Evolutionary conservation across 768 basidiomycete species (phyloP).

Genomic region (Hericium rajendrae): DNA sequence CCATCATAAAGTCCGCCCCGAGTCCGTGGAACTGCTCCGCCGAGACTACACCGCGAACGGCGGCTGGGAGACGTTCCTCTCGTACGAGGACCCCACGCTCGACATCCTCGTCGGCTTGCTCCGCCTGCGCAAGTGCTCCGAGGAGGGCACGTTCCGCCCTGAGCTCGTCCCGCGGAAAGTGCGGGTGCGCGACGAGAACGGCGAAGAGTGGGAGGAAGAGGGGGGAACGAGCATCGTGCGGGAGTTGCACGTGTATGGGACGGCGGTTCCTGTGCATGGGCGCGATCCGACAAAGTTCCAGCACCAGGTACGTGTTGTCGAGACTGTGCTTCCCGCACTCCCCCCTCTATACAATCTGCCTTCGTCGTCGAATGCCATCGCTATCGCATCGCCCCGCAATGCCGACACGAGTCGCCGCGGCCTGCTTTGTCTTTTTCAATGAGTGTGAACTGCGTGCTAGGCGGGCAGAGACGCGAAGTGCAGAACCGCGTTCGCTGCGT

Average conservation of each 20-base stretch:
- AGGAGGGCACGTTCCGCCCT: conserved; percentile 93
- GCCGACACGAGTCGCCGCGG: not conserved
- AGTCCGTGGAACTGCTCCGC: conserved; percentile 89
- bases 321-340: not conserved
- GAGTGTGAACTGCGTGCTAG: not conserved
- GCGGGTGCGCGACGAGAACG: not conserved
- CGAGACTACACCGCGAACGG: conserved; percentile 96
- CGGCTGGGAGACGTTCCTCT: conserved; percentile 99
- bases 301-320: conserved; percentile 52
- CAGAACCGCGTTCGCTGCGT: not conserved
- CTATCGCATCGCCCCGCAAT: not conserved
- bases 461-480: not conserved
- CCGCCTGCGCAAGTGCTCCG: conserved; percentile 88
- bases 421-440: not conserved
- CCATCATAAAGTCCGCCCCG: conserved; percentile 93
- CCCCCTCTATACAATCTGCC: not conserved
- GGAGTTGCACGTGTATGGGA: conserved; percentile 96
- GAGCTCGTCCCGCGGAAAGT: conserved; percentile 66
- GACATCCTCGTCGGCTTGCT: conserved; percentile 94
- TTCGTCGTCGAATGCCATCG: not conserved
- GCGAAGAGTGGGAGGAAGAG: conserved; percentile 31
- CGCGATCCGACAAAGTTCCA: conserved; percentile 98
- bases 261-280: conserved; percentile 94
- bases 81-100: conserved; percentile 95
- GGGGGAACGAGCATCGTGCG: conserved; percentile 88